Evolutionary conservation across 1,284 basidiomycete species (phyloP).

Genomic region (Puccinia polysora): DNA sequence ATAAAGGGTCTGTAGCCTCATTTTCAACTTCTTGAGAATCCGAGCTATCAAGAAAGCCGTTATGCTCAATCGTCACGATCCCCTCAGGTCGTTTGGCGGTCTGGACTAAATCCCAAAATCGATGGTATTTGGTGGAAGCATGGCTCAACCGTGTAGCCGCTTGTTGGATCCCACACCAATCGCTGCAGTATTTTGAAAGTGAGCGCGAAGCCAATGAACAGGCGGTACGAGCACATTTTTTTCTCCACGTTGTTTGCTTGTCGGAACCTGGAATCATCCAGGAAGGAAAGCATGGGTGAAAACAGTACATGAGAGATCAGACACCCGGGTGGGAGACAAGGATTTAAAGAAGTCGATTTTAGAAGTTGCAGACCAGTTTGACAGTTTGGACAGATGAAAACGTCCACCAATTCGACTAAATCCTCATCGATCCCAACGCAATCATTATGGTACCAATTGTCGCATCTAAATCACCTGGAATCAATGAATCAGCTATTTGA

Average conservation of each 20-base stretch:
- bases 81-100: conserved; percentile 46
- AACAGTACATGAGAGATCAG: not conserved
- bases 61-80: conserved; percentile 46
- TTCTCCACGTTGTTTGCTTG: conserved; percentile 37
- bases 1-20: not conserved
- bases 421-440: conserved; percentile 39
- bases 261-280: conserved; percentile 1
- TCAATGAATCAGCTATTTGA: conserved; percentile 10
- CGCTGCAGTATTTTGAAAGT: conserved; percentile 39
- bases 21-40: not conserved
- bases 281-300: not conserved
- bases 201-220: conserved; percentile 24
- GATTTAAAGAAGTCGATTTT: no score
- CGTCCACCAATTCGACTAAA: conserved; percentile 30
- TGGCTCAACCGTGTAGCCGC: conserved; percentile 14
- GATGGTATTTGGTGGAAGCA: conserved; percentile 10
- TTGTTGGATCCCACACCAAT: conserved; percentile 34
- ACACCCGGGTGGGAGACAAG: no score
- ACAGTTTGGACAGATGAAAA: conserved; percentile 40
- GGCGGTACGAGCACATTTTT: conserved; percentile 22
- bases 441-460: conserved; percentile 44
- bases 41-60: not conserved
- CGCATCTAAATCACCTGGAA: conserved; percentile 33
- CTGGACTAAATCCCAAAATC: conserved; percentile 35
- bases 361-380: conserved; percentile 9